A percentile compares a stretch with the other conserved stretches of the same genome.
Evolutionary conservation across 2,329 filamentous ascomycete species (phyloP).

Genomic region (Verticillium tricorpus): DNA sequence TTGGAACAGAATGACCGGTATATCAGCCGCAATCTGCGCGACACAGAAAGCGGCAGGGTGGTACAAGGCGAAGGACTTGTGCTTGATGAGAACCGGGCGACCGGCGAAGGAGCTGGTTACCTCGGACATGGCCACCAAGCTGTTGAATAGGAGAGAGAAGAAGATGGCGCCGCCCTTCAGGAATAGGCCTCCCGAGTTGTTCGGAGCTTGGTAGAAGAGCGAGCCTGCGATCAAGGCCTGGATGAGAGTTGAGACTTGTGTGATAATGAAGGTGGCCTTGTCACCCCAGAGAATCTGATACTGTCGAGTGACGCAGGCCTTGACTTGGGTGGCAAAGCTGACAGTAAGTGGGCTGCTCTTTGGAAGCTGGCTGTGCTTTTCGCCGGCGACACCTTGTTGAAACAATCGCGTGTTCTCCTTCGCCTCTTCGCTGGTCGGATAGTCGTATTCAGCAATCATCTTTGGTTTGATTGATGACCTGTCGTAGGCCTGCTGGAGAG

Average conservation of each 20-base stretch:
- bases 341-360: conserved; percentile 53
- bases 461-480: conserved; percentile 41
- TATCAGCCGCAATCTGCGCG: conserved; percentile 48
- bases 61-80: conserved; percentile 52
- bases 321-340: conserved; percentile 50
- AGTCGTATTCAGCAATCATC: conserved; percentile 54
- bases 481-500: conserved; percentile 45
- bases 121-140: conserved; percentile 60
- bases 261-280: conserved; percentile 59
- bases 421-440: conserved; percentile 45
- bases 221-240: conserved; percentile 62
- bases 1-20: conserved; percentile 55
- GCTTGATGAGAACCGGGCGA: conserved; percentile 54
- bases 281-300: conserved; percentile 64
- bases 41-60: conserved; percentile 57
- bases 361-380: conserved; percentile 51
- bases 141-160: conserved; percentile 59
- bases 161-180: conserved; percentile 61
- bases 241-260: conserved; percentile 51
- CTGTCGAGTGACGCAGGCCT: conserved; percentile 51
- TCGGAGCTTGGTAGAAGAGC: conserved; percentile 61
- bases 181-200: conserved; percentile 56
- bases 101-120: conserved; percentile 59
- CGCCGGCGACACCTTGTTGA: conserved; percentile 41
- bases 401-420: conserved; percentile 49